Conservation (phyloP, 106 monocot species). For the Phalaenopsis aphrodite region DNA sequence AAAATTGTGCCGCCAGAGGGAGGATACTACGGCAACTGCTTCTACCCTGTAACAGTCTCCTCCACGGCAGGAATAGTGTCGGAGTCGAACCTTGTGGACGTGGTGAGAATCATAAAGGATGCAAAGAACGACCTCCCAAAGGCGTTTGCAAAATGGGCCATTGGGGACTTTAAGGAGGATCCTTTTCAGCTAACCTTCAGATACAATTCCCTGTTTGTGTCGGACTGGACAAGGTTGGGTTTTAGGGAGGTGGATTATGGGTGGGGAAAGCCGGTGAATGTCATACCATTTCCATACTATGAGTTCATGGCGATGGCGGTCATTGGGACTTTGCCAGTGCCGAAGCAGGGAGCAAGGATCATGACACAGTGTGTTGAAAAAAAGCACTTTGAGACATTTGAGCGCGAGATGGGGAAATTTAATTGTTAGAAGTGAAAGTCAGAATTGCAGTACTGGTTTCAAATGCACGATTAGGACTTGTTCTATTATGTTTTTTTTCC, state of each 20-base stretch:
- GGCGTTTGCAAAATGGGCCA: constrained; percentile 29
- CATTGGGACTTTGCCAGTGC: constrained; percentile 30
- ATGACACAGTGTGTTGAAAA: constrained; percentile 49
- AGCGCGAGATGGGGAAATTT: constrained; percentile 17
- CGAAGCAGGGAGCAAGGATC: constrained; percentile 26
- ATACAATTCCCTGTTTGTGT: constrained; percentile 33
- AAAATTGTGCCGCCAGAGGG: not conserved
- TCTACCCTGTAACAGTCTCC: constrained; percentile 33
- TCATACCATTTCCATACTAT: constrained; percentile 28
- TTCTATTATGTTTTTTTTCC: too few relatives aligned
- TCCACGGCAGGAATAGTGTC: constrained; percentile 11
- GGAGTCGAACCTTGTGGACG: constrained; percentile 4
- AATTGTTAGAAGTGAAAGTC: not conserved
- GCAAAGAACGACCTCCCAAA: constrained; percentile 20
- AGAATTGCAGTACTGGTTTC: too few relatives aligned
- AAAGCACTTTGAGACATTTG: constrained; percentile 25
- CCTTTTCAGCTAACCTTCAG: constrained; percentile 29
- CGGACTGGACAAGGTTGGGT: constrained; percentile 49
- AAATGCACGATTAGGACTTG: too few relatives aligned
- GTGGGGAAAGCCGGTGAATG: constrained; percentile 41
- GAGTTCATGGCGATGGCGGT: constrained; percentile 38
- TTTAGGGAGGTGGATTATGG: constrained; percentile 53
- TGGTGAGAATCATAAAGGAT: constrained; percentile 29
- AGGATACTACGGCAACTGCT: constrained; percentile 61
- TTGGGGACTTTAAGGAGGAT: constrained; percentile 26